These are phyloP conservation scores for Suillus sp. DNA, from an alignment of 768 basidiomycete genomes.

Conservation along the genomic window DNA sequence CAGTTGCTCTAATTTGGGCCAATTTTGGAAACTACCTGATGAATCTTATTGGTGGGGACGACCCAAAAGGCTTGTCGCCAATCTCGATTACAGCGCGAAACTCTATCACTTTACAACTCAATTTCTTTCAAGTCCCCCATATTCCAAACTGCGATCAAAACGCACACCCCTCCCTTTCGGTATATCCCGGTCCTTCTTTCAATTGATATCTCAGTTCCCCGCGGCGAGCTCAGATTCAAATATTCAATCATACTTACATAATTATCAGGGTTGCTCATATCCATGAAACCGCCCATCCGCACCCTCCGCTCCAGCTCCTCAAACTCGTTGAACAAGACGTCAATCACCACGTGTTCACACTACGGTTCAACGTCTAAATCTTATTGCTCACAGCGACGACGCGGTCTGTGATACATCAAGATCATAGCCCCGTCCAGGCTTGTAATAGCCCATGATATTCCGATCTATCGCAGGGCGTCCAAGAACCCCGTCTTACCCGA, in stretches of 20 bases:
- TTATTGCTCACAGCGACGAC: background rate
- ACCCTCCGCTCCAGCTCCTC: constrained; percentile 5
- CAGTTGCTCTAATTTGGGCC: constrained; percentile 31
- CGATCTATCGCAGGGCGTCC: constrained; percentile 22
- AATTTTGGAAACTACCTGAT: constrained; percentile 30
- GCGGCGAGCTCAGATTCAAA: constrained; percentile 22
- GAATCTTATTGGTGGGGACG: constrained; percentile 40
- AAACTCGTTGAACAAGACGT: constrained; percentile 9
- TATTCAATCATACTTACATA: constrained; percentile 13
- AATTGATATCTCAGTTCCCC: constrained; percentile 17
- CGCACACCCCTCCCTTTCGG: constrained; percentile 8
- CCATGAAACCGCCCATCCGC: background rate
- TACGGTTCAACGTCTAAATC: constrained; percentile 32
- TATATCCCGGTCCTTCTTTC: constrained; percentile 9
- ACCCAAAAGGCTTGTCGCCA: constrained; percentile 44
- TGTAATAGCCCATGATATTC: constrained; percentile 30
- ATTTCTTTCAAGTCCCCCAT: constrained; percentile 31
- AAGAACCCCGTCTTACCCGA: constrained; percentile 8
- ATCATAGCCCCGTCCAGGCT: constrained; percentile 5
- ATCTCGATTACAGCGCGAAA: constrained; percentile 48
- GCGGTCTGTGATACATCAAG: constrained; percentile 3
- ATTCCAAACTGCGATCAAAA: constrained; percentile 10
- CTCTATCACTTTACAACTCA: constrained; percentile 59
- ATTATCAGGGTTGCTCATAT: constrained; percentile 16
- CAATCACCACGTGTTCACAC: constrained; percentile 12